Percentiles rank a stretch among this genome's conserved stretches.
Evolutionary conservation across 768 basidiomycete species (phyloP).

Genomic region (Lactifluus piperatus): DNA sequence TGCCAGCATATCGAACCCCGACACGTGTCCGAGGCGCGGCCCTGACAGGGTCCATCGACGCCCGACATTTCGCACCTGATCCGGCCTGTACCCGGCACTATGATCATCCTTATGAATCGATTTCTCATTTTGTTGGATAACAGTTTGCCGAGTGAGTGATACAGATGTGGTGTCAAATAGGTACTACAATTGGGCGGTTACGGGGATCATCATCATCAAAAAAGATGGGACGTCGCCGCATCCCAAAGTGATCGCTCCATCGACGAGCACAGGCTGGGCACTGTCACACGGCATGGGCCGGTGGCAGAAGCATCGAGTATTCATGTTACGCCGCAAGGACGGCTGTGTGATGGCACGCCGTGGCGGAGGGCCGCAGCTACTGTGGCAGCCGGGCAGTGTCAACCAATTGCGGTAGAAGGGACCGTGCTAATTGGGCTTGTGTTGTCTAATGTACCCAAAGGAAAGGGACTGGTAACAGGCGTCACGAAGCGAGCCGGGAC

Average conservation of each 20-base stretch:
- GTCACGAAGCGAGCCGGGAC: constrained; percentile 1
- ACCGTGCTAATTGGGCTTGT: neutral
- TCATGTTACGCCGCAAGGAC: neutral
- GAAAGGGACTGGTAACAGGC: constrained; percentile 2
- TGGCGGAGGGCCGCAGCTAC: constrained; percentile 3
- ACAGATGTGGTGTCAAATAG: neutral
- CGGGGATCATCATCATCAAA: neutral
- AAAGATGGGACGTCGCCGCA: neutral
- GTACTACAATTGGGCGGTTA: neutral
- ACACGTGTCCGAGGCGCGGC: constrained; percentile 4
- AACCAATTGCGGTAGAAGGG: neutral
- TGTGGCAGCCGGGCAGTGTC: constrained; percentile 9
- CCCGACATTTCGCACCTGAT: neutral
- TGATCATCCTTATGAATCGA: neutral
- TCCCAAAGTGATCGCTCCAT: neutral
- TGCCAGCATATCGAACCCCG: neutral
- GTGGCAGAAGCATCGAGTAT: neutral
- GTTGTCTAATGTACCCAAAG: neutral
- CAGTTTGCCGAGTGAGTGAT: neutral
- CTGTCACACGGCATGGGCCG: neutral
- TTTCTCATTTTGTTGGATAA: neutral
- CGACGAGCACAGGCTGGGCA: neutral
- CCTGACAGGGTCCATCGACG: neutral
- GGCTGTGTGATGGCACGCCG: constrained; percentile 8
- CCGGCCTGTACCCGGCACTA: neutral